Conservation (phyloP, 2,329 filamentous ascomycete genomes). For the Epichloe bromicola region DNA sequence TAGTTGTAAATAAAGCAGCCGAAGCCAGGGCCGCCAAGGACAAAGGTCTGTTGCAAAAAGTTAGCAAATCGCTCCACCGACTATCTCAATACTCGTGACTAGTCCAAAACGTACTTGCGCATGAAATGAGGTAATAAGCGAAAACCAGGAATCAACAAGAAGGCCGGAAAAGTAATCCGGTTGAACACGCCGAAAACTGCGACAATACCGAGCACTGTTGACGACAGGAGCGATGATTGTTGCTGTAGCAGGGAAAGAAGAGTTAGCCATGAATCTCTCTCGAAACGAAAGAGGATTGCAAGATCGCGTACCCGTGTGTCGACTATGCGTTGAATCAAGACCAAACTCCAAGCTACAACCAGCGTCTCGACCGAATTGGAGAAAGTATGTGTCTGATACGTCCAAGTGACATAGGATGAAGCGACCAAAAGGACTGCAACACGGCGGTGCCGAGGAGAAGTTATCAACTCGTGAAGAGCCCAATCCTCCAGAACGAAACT, state of each 20-base stretch:
- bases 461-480: slow-evolving; percentile 86
- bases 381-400: slow-evolving; percentile 95
- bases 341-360: slow-evolving; percentile 83
- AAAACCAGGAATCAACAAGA: slow-evolving; percentile 71
- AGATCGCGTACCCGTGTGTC: slow-evolving; percentile 53
- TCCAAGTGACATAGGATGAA: slow-evolving; percentile 98
- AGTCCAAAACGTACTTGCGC: slow-evolving; percentile 48
- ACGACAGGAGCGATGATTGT: slow-evolving; percentile 62
- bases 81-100: neutral
- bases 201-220: slow-evolving; percentile 66
- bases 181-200: slow-evolving; percentile 85
- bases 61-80: slow-evolving; percentile 8
- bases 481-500: slow-evolving; percentile 97
- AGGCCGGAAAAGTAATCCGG: slow-evolving; percentile 92
- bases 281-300: neutral
- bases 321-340: slow-evolving; percentile 77
- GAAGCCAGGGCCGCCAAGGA: slow-evolving; percentile 50
- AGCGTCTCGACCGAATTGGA: slow-evolving; percentile 95
- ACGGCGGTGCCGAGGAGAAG: slow-evolving; percentile 56
- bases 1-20: slow-evolving; percentile 53
- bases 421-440: slow-evolving; percentile 74
- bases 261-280: slow-evolving; percentile 14
- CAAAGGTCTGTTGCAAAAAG: slow-evolving; percentile 30
- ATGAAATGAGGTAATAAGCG: slow-evolving; percentile 75
- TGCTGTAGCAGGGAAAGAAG: slow-evolving; percentile 34